Percentiles rank a stretch among this genome's conserved stretches.
phyloP scores from a whole-genome alignment of 257 asterid species.

The Solanum bulbocastanum region DNA sequence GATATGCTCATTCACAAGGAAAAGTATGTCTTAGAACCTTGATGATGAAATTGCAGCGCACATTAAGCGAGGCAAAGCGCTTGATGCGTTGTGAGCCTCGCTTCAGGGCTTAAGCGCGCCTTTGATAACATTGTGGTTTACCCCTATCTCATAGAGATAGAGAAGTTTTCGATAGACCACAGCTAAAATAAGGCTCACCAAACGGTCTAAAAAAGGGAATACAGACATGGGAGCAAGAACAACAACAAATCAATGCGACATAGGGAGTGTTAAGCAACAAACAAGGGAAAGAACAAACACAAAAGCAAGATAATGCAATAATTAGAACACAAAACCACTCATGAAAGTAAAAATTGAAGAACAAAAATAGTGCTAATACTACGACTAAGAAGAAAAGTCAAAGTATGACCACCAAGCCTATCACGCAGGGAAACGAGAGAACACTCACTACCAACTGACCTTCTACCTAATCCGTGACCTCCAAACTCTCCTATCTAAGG shows the following conservation, averaged over 20 bases:
- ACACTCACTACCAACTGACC: not conserved
- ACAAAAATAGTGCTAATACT: not conserved
- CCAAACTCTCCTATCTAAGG: not conserved
- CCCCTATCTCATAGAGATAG: not conserved
- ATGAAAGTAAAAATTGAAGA: not conserved
- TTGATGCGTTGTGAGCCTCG: not conserved
- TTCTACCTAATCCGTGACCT: not conserved
- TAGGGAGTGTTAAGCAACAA: not conserved
- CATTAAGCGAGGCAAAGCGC: not conserved
- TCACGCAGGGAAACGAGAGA: not conserved
- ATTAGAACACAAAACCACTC: not conserved
- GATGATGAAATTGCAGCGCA: not conserved
- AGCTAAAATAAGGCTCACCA: not conserved
- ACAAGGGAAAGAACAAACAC: not conserved
- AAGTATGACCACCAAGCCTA: not conserved
- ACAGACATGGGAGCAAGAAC: not conserved
- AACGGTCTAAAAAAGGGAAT: not conserved
- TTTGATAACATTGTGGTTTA: not conserved
- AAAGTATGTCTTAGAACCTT: not conserved
- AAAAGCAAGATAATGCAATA: not conserved
- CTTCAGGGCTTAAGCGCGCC: not conserved
- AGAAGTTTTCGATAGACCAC: not conserved
- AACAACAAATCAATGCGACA: not conserved
- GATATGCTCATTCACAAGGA: no score
- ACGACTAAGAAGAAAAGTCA: not conserved